A percentile compares a stretch with the other conserved stretches of the same genome.
phyloP scores from a whole-genome alignment of 495 filamentous ascomycete genomes.

The Xylaria castorea region DNA sequence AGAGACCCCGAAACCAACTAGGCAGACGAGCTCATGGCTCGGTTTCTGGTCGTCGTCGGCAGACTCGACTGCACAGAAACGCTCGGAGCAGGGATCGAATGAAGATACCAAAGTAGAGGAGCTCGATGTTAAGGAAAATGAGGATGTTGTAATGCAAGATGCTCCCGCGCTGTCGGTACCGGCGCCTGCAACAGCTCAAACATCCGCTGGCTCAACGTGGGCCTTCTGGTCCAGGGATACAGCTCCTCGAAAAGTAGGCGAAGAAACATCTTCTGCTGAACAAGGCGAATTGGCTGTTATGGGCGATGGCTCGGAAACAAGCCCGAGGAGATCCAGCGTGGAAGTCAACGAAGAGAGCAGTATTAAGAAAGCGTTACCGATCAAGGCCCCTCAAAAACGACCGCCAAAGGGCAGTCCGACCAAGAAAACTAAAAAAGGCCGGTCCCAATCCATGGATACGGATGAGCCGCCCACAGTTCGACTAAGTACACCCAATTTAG shows the following conservation, averaged over 20 bases:
- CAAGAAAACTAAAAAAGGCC: conserved; percentile 58
- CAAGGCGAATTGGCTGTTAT: conserved; percentile 73
- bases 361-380: conserved; percentile 44
- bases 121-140: conserved; percentile 37
- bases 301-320: conserved; percentile 67
- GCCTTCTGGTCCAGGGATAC: conserved; percentile 82
- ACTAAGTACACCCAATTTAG: conserved; percentile 46
- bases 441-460: conserved; percentile 56
- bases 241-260: conserved; percentile 48
- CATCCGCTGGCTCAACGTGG: conserved; percentile 70
- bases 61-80: conserved; percentile 29
- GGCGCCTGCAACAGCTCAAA: conserved; percentile 26
- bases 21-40: conserved; percentile 56
- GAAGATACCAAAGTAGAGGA: conserved; percentile 29
- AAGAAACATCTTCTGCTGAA: conserved; percentile 43
- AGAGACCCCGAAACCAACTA: conserved; percentile 36
- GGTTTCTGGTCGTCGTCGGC: conserved; percentile 54
- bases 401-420: conserved; percentile 37
- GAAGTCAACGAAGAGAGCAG: conserved; percentile 51
- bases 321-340: conserved; percentile 65
- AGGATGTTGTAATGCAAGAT: conserved; percentile 49
- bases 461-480: conserved; percentile 46
- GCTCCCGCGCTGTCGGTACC: conserved; percentile 37
- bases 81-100: conserved; percentile 35
- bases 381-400: conserved; percentile 36